Evolutionary conservation across 2,329 filamentous ascomycete genomes (phyloP).

Genomic region (Nigrograna mackinnonii): DNA sequence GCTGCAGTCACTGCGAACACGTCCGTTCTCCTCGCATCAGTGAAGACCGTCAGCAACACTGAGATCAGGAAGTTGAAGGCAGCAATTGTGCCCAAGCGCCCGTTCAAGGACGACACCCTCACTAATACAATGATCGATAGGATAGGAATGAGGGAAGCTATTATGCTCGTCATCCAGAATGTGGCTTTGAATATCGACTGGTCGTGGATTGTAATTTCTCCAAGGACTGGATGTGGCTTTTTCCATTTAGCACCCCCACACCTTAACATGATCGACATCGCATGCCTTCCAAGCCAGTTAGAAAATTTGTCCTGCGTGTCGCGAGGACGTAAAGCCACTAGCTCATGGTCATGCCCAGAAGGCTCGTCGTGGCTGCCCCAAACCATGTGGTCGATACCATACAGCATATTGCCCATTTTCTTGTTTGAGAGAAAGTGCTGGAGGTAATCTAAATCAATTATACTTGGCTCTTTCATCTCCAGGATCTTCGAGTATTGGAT

Average conservation of each 20-base stretch:
- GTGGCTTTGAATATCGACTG: slow-evolving; percentile 15
- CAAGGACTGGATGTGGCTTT: slow-evolving; percentile 10
- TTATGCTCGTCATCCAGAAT: slow-evolving; percentile 17
- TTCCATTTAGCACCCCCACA: slow-evolving; percentile 14
- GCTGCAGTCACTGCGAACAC: slow-evolving; percentile 29
- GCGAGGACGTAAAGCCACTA: slow-evolving; percentile 15
- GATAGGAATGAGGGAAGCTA: slow-evolving; percentile 25
- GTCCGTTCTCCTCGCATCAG: slow-evolving; percentile 23
- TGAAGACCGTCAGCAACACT: slow-evolving; percentile 19
- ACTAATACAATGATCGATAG: slow-evolving; percentile 19
- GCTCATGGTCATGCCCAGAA: slow-evolving; percentile 11
- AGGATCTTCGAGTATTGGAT: slow-evolving; percentile 18
- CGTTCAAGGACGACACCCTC: slow-evolving; percentile 11
- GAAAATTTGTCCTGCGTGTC: slow-evolving; percentile 20
- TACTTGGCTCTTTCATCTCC: slow-evolving; percentile 9
- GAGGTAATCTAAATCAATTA: slow-evolving; percentile 16
- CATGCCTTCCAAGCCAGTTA: slow-evolving; percentile 12
- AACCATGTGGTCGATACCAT: slow-evolving; percentile 10
- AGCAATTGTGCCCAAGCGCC: slow-evolving; percentile 17
- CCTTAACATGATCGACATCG: slow-evolving; percentile 7
- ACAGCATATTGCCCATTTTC: slow-evolving; percentile 7
- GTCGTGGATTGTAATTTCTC: slow-evolving; percentile 9
- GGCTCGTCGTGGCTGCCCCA: slow-evolving; percentile 10
- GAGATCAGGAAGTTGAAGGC: slow-evolving; percentile 26
- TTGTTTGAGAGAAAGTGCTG: slow-evolving; percentile 16